Evolutionary conservation across 441 rosid genomes (phyloP).

Genomic region (Gossypium laxum): DNA sequence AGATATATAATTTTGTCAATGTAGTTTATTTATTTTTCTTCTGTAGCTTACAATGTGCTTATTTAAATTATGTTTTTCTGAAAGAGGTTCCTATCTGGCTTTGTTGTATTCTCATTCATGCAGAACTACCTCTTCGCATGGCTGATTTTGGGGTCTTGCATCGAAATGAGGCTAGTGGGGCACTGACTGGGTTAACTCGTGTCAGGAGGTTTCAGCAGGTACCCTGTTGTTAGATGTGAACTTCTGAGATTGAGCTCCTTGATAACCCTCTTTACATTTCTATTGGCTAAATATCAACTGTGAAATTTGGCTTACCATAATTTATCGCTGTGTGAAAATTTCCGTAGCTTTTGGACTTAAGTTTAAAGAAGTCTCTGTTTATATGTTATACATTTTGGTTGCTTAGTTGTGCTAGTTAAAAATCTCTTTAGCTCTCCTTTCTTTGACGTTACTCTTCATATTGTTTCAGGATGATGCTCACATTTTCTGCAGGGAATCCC

Average conservation of each 20-base stretch:
- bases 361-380: neutral
- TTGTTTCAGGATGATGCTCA: conserved; percentile 88
- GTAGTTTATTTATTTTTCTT: neutral
- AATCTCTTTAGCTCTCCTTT: neutral
- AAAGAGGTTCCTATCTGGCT: conserved; percentile 6
- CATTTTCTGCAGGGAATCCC: conserved; percentile 81
- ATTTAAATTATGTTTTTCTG: neutral
- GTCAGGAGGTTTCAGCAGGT: conserved; percentile 99
- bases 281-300: neutral
- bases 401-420: conserved; percentile 1
- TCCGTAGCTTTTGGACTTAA: neutral
- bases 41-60: neutral
- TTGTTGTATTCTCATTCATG: conserved; percentile 14
- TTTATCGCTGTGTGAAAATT: neutral
- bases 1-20: neutral
- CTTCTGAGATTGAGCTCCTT: neutral
- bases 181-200: conserved; percentile 90
- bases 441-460: conserved; percentile 9
- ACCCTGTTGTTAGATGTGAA: conserved; percentile 5
- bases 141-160: conserved; percentile 97
- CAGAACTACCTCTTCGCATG: conserved; percentile 83
- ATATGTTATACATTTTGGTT: conserved; percentile 3
- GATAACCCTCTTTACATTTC: neutral
- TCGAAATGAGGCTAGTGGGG: conserved; percentile 99
- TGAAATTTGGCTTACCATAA: neutral